phyloP scores from a whole-genome alignment of 1,284 basidiomycete species.

The Melampsora americana region DNA sequence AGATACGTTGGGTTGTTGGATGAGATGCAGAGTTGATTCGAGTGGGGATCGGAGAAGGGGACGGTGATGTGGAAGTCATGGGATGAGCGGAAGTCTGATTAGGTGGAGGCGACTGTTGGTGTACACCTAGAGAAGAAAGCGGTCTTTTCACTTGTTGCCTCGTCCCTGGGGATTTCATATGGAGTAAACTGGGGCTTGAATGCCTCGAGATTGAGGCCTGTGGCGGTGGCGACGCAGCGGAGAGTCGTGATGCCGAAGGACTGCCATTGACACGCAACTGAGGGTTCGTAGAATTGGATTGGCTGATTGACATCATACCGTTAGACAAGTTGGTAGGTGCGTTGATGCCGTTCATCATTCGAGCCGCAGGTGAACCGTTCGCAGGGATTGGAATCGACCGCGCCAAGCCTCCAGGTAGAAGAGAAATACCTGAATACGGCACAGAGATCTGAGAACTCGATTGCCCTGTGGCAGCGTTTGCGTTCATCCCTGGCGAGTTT shows the following conservation, averaged over 20 bases:
- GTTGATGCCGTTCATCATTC: conserved; percentile 5
- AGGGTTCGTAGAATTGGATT: neutral
- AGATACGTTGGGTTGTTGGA: neutral
- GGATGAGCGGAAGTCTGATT: neutral
- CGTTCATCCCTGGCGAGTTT: neutral
- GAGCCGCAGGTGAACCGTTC: neutral
- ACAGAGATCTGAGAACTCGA: neutral
- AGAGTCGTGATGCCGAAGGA: neutral
- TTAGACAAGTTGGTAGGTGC: neutral
- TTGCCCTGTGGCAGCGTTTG: neutral
- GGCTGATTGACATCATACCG: neutral
- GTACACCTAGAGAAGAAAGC: neutral
- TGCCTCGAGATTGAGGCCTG: neutral
- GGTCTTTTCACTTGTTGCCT: neutral
- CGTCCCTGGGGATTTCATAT: neutral
- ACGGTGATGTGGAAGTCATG: neutral
- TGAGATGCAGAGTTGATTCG: too few species aligned
- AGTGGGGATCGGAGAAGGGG: too few species aligned
- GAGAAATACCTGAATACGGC: neutral
- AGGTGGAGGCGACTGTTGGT: neutral
- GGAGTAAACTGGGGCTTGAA: neutral
- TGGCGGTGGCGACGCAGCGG: neutral
- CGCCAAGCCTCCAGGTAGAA: neutral
- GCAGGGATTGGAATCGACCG: neutral
- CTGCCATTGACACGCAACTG: neutral